phyloP scores from a whole-genome alignment of 2,329 filamentous ascomycete species.

The Botrytis tulipae region DNA sequence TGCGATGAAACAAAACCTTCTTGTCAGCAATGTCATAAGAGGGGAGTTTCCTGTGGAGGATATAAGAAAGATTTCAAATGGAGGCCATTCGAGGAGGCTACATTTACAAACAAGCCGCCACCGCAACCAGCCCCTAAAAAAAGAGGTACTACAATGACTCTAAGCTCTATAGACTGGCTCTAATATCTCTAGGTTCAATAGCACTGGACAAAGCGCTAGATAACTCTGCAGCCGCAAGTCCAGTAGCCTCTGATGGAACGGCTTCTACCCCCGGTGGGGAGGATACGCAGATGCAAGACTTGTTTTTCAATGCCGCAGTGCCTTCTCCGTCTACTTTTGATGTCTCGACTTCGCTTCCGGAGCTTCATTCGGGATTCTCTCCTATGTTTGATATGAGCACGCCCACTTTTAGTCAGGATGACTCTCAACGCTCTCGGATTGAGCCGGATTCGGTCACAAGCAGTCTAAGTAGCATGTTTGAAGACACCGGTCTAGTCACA shows the following conservation, averaged over 20 bases:
- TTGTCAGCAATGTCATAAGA: conserved; percentile 64
- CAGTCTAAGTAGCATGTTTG: conserved; percentile 41
- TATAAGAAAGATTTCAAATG: conserved; percentile 78
- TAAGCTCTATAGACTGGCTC: conserved; percentile 1
- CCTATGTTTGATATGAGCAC: conserved; percentile 38
- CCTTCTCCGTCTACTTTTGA: conserved; percentile 29
- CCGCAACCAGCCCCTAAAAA: conserved; percentile 29
- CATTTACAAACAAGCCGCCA: conserved; percentile 46
- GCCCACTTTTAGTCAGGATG: conserved; percentile 34
- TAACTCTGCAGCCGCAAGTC: conserved; percentile 23
- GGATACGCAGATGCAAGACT: conserved; percentile 36
- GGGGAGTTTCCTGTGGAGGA: conserved; percentile 65
- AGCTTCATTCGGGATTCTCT: conserved; percentile 32
- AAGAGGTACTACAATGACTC: conserved; percentile 27
- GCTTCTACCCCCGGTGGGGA: conserved; percentile 30
- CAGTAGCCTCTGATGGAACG: conserved; percentile 31
- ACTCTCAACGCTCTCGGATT: conserved; percentile 31
- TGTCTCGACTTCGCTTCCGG: conserved; percentile 23
- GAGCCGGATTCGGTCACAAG: conserved; percentile 40
- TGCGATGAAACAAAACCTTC: conserved; percentile 71
- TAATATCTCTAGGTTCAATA: conserved; percentile 32
- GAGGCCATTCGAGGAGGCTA: conserved; percentile 66
- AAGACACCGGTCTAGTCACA: conserved; percentile 37
- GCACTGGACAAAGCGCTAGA: conserved; percentile 30
- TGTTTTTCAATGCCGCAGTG: conserved; percentile 35